phyloP scores from a whole-genome alignment of 768 basidiomycete species.

The Xerocomus potaroensis region DNA sequence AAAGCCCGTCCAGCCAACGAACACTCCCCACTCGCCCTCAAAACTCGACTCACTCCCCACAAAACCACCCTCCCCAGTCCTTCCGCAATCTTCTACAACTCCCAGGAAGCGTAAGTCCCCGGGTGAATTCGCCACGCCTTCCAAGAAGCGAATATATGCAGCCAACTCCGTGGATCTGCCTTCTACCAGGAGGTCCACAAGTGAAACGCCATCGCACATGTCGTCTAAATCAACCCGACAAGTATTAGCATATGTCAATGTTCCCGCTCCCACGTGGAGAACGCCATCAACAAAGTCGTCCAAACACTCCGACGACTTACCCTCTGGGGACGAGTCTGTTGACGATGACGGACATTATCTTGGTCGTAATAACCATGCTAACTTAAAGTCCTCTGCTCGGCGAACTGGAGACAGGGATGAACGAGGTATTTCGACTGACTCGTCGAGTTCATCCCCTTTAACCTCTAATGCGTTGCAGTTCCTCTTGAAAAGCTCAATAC shows the following conservation, averaged over 20 bases:
- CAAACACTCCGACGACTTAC: conserved; percentile 32
- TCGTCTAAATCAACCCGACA: conserved; percentile 31
- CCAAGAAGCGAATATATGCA: conserved; percentile 52
- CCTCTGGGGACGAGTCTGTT: conserved; percentile 53
- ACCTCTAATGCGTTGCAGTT: conserved; percentile 31
- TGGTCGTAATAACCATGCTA: conserved; percentile 27
- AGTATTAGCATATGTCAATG: conserved; percentile 32
- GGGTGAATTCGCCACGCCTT: conserved; percentile 57
- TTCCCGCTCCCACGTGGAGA: conserved; percentile 27
- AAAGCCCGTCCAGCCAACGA: conserved; percentile 15
- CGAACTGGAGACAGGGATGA: conserved; percentile 76
- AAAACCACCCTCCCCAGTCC: conserved; percentile 5
- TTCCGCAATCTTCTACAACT: conserved; percentile 36
- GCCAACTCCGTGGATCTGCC: conserved; percentile 9
- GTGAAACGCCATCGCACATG: conserved; percentile 23
- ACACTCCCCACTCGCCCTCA: conserved; percentile 16
- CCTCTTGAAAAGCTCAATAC: conserved; percentile 74
- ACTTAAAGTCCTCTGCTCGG: conserved; percentile 47
- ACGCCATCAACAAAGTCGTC: conserved; percentile 25
- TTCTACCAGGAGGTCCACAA: conserved; percentile 10
- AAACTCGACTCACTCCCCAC: conserved; percentile 14
- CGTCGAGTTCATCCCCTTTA: not conserved
- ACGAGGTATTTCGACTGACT: conserved; percentile 42
- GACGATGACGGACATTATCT: conserved; percentile 36
- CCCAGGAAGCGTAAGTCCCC: conserved; percentile 70